Base-by-base conservation (phyloP, 805 yeast genomes). In the Candida pini region DNA sequence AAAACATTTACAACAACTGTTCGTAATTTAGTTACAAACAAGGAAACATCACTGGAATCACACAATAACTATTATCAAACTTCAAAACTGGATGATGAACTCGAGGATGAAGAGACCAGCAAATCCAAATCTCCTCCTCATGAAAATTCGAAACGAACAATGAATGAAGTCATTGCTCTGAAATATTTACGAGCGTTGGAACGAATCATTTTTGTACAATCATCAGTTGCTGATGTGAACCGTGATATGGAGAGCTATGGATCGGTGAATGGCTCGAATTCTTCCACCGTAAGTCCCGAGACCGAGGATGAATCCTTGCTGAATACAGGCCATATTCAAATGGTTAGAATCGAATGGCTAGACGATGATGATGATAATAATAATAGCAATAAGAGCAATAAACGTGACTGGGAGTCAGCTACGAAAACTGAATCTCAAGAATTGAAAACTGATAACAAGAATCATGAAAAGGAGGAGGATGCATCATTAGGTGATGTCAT, bases 131-230 rank as follows among this genome's bases (percentile, higher is more conserved):
- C 13, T 12, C 34, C 9, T n/a, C 15, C n/a, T 18, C 15, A 12
- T 5, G 6, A 5, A 20, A 27, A 12, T 9, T 9, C 5, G 20
- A 15, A 12, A 18, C n/a, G n/a, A n/a, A 26, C 23, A 7, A 9
- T 35, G n/a, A 38, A 41, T 23, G 48, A 49, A 30, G 15, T 38
- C 4, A 36, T 43, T 33, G 60, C 60, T 4, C 26, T 44, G 2
- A 51, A 47, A 34, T 53, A 44, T 33, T 27, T 55, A 8, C 37
- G 53, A 17, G 36, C 54, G 3, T 26, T 55, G 18, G 52, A 51
- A 26, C 39, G 51, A n/a, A 41, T 34, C 14, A 30, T 54, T 3
- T 44, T 29, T 30, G 59, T 55, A 4, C 53, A 51, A 27, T 48
- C 53, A 24, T 37, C 49, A 5, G 25, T 50, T 3, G 40, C 35